Percentiles rank a stretch among this genome's conserved stretches.
phyloP scores from a whole-genome alignment of 2,329 filamentous ascomycete species.

The Chrysosporium queenslandicum region DNA sequence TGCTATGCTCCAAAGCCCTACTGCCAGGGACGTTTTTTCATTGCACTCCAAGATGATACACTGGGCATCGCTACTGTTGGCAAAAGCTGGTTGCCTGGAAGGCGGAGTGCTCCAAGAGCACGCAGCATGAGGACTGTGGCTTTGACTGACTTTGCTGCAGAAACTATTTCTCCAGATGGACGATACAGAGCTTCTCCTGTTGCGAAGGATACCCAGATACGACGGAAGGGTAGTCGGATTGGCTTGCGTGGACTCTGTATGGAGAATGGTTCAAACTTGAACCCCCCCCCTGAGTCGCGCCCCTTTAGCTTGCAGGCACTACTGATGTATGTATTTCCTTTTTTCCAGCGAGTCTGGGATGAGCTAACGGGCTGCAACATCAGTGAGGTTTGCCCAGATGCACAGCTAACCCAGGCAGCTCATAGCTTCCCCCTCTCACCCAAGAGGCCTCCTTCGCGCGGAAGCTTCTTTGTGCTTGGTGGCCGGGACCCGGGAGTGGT shows the following conservation, averaged over 20 bases:
- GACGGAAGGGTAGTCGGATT: background rate
- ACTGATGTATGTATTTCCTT: background rate
- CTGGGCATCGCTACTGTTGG: background rate
- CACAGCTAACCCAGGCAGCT: background rate
- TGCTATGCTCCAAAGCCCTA: background rate
- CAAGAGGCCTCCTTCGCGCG: background rate
- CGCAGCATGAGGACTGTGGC: background rate
- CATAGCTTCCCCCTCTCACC: too few relatives aligned
- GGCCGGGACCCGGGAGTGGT: background rate
- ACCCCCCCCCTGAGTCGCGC: constrained; percentile 3
- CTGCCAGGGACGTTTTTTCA: background rate
- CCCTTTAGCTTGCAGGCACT: background rate
- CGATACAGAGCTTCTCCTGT: background rate
- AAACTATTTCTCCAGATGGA: background rate
- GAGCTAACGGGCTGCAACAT: background rate
- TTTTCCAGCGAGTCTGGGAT: background rate
- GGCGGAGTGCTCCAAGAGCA: background rate
- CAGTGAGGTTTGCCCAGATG: background rate
- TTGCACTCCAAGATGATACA: background rate
- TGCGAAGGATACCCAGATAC: background rate
- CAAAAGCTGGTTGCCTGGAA: background rate
- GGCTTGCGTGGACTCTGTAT: constrained; percentile 6
- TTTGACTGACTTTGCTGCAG: background rate
- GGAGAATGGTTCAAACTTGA: background rate
- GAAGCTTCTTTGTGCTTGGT: background rate